Evolutionary conservation across 2,329 filamentous ascomycete species (phyloP), one percentile per base, ranked within the genome.

Genomic region (Leptographium procerum): DNA sequence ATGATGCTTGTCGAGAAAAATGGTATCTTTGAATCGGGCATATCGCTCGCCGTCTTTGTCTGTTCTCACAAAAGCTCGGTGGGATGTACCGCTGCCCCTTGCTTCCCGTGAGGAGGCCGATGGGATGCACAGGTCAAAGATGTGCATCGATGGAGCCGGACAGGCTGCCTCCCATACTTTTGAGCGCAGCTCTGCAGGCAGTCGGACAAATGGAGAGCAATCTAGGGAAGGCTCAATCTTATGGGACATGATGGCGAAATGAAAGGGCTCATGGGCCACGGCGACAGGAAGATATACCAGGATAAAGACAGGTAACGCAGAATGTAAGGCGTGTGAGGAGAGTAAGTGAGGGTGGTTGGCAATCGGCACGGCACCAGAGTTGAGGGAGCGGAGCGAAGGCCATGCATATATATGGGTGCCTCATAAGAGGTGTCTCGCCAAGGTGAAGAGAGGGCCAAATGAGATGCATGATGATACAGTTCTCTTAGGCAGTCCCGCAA

Each of bases 121-220:
- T 3, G 64, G 62, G 5, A 61, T 51, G 28, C 63, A 61, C 19
- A 65, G 50, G 34, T 65, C 62, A 28, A 65, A 65, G 50, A 65
- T 33, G 47, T 65, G 64, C 59, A 66, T 64, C 19, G 64, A 59
- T 29, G 64, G 64, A 14, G 55, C 51, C 26, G 59, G 28, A n/a
- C 58, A 54, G 11, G 60, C 59, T 1, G 62, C 61, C 10, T 63
- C 59, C 65, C 65, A 67, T 40, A 66, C 61, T 31, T 60, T 56
- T 16, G 66, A 59, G 31, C 63, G 65, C 10, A 67, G 57, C 57
- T 67, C 65, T 14, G 62, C 58, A 9, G 65, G 65, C 29, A 67
- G 55, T 4, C 57, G 53, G 28, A 59, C 11, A 55, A 67, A 66
- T 14, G 45, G 59, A 0, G 60, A 55, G 47, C 66, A 28, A 26